Conservation (phyloP, 1,284 basidiomycete species). For the Phellopilus nigrolimitatus region DNA sequence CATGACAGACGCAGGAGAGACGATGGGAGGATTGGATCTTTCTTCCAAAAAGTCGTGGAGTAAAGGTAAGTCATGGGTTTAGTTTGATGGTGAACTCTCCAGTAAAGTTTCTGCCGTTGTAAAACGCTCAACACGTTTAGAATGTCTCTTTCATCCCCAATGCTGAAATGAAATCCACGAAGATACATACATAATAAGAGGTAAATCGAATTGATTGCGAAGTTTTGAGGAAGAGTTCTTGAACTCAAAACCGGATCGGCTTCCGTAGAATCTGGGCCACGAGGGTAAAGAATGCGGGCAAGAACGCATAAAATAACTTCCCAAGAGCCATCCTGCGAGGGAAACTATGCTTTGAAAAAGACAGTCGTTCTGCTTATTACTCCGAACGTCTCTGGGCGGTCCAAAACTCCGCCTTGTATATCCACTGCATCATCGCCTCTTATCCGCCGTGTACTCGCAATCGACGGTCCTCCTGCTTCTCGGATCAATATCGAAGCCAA, state of each 20-base stretch:
- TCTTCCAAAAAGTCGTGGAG: too few species aligned
- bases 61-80: too few species aligned
- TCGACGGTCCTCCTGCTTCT: slow-evolving; percentile 38
- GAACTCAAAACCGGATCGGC: neutral
- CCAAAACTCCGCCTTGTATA: slow-evolving; percentile 64
- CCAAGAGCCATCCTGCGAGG: neutral
- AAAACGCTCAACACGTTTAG: too few species aligned
- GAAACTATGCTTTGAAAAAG: neutral
- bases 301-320: neutral
- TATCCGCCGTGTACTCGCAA: slow-evolving; percentile 61
- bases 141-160: too few species aligned
- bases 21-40: too few species aligned
- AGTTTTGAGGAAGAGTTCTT: neutral
- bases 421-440: slow-evolving; percentile 62
- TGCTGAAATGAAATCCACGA: too few species aligned
- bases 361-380: too few species aligned
- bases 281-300: neutral
- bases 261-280: neutral
- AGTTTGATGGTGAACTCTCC: too few species aligned
- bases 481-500: slow-evolving; percentile 43
- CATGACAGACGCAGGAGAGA: too few species aligned
- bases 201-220: neutral
- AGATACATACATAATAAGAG: neutral
- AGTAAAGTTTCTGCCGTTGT: too few species aligned
- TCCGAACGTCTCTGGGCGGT: slow-evolving; percentile 40